Conservation (phyloP, 2,329 filamentous ascomycete species). For the Rutstroemia sp. region DNA sequence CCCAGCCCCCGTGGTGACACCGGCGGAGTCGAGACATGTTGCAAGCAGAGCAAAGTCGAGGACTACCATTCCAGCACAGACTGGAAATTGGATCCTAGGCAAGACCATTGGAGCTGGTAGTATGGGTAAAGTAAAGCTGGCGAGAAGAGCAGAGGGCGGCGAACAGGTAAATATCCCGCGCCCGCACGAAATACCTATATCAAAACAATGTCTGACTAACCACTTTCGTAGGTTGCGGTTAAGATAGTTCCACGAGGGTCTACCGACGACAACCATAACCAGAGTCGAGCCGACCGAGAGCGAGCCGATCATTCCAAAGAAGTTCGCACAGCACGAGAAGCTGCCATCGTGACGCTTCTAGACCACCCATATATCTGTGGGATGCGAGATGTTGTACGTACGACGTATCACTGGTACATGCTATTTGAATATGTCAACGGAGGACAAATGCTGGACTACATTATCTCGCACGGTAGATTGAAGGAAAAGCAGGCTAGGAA, state of each 20-base stretch:
- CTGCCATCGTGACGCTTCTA: slow-evolving; percentile 89
- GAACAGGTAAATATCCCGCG: slow-evolving; percentile 60
- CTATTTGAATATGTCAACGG: slow-evolving; percentile 98
- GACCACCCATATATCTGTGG: slow-evolving; percentile 95
- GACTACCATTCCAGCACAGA: slow-evolving; percentile 83
- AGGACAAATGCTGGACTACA: slow-evolving; percentile 98
- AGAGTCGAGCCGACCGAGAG: slow-evolving; percentile 66
- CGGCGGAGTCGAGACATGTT: slow-evolving; percentile 40
- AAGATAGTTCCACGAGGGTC: slow-evolving; percentile 94
- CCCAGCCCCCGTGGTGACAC: slow-evolving; percentile 42
- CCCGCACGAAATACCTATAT: neutral
- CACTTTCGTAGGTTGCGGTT: slow-evolving; percentile 68
- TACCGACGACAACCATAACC: slow-evolving; percentile 67
- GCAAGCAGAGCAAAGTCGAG: slow-evolving; percentile 48
- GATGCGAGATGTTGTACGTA: slow-evolving; percentile 89
- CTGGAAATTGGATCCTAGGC: slow-evolving; percentile 88
- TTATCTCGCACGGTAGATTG: slow-evolving; percentile 93
- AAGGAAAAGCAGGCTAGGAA: slow-evolving; percentile 98
- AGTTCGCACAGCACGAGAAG: slow-evolving; percentile 87
- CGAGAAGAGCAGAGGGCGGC: slow-evolving; percentile 79
- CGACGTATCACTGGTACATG: slow-evolving; percentile 99
- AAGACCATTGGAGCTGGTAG: slow-evolving; percentile 97
- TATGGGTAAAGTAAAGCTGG: slow-evolving; percentile 98
- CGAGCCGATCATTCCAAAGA: slow-evolving; percentile 95
- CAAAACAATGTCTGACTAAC: slow-evolving; percentile 14